Base-by-base conservation (phyloP, 192 early-diverging fungal genomes). In the Mortierella hygrophila region DNA sequence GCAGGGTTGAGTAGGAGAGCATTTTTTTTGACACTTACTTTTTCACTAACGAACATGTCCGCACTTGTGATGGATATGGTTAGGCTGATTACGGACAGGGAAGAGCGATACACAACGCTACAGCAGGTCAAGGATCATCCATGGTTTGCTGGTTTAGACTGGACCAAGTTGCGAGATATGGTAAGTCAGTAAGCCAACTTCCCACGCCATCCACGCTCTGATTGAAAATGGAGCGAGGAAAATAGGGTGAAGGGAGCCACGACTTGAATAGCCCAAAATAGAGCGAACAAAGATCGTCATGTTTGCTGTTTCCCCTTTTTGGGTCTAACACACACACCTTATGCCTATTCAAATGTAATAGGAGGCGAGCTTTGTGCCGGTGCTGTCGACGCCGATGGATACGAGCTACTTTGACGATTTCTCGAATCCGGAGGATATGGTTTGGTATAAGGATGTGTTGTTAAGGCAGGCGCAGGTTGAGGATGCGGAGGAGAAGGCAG, bases 381-480 rank as follows among this genome's bases (percentile, higher is more conserved):
- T 91, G 79, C 91, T 95, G 35, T 88, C 89, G 69, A 92, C 94
- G n/a, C 90, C 91, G 46, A 93, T 93, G 41, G 96, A 97, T 87
- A 96, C 95, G 71, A 93, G 94, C 44, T 97, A 97, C 89, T 97
- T 96, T 91, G 96, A 96, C 77, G 93, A 93, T 83, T 93, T 93
- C 78, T 91, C 90, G 26, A 92, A 93, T 72, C 93, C 92, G 65
- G 90, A 91, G 29, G 93, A 92, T 78, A 92, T 92, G 93, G 88
- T 90, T 60, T 88, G 91, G 26, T 92, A 93, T 82, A 87, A 89
- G 78, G 93, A 92, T 65, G 91, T 93, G 38, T 41, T 77, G 65
- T 41, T 86, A 49, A 57, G 79, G 13, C 75, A 86, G n/a, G 84
- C 79, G 1, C 79, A 80, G 52, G 72, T 86, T 20, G 70, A 86